Conservation (phyloP, 176 grass and related monocot genomes). For the Oryza glaberrima region DNA sequence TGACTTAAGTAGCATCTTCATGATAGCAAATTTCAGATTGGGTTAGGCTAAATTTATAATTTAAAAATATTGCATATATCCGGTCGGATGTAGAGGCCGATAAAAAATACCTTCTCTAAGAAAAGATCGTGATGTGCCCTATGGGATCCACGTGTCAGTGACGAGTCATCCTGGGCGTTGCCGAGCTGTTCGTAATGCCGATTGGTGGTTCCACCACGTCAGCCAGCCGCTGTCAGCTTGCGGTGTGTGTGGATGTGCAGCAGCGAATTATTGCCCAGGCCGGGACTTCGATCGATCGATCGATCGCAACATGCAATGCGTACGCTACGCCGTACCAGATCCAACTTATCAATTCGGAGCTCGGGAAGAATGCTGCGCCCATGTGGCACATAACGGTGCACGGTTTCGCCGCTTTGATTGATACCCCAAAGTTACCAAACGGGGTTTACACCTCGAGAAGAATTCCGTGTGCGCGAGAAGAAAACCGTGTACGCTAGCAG, state of each 20-base stretch:
- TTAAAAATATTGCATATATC: no score
- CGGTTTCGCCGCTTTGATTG: background rate
- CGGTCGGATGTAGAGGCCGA: no score
- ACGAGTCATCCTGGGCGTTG: background rate
- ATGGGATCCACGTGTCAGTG: background rate
- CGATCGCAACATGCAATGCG: background rate
- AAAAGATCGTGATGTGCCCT: no score
- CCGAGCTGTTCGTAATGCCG: slow-evolving; percentile 9
- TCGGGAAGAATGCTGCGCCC: background rate
- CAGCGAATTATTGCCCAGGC: slow-evolving; percentile 22
- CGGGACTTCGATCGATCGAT: background rate
- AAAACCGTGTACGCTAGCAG: no score
- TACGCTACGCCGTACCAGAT: background rate
- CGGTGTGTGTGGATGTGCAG: background rate
- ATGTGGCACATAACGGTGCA: slow-evolving; percentile 1
- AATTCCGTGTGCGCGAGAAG: background rate
- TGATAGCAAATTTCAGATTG: no score
- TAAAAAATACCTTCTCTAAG: no score
- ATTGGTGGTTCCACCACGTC: slow-evolving; percentile 16
- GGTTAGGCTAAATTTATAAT: no score
- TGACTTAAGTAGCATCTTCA: no score
- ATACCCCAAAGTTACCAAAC: background rate
- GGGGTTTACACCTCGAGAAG: background rate
- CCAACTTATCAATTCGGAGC: background rate
- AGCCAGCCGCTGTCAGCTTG: slow-evolving; percentile 23